These are phyloP conservation scores for Trichaptum fuscoviolaceum DNA, from an alignment of 768 basidiomycete genomes.

Conservation along the genomic window DNA sequence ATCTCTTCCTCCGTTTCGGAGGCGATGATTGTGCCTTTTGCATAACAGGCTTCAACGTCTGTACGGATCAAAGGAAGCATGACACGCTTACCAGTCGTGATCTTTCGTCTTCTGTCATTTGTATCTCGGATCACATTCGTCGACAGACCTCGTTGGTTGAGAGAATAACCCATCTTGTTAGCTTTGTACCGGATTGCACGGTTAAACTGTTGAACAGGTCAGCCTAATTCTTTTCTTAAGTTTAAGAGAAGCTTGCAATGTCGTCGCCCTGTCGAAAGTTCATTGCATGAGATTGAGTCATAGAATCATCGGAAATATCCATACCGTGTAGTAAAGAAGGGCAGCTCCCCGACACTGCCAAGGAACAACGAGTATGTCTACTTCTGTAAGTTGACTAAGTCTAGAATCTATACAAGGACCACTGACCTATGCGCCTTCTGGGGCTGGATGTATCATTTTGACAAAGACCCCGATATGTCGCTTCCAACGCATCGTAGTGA, in stretches of 20 bases:
- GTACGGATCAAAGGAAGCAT: constrained; percentile 5
- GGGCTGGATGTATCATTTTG: constrained; percentile 34
- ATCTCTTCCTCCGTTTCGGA: constrained; percentile 87
- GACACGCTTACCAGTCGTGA: constrained; percentile 46
- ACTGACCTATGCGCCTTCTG: constrained; percentile 60
- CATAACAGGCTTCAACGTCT: constrained; percentile 2
- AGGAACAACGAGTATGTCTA: constrained; percentile 79
- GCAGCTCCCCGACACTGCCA: constrained; percentile 79
- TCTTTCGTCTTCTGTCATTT: constrained; percentile 52
- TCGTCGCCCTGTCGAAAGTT: constrained; percentile 66
- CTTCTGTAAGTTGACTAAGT: not conserved
- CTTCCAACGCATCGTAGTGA: constrained; percentile 62
- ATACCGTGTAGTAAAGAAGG: constrained; percentile 84
- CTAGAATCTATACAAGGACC: not conserved
- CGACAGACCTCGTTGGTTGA: constrained; percentile 85
- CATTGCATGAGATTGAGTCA: constrained; percentile 4
- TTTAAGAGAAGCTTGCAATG: constrained; percentile 50
- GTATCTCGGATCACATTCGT: constrained; percentile 68
- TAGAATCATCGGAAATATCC: constrained; percentile 16
- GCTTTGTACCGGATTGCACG: constrained; percentile 85
- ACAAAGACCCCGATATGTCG: constrained; percentile 80
- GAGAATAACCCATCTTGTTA: constrained; percentile 68
- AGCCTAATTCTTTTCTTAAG: constrained; percentile 5
- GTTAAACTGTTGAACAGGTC: constrained; percentile 60
- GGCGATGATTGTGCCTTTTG: constrained; percentile 60